Evolutionary conservation across 2,329 filamentous ascomycete species (phyloP).

Genomic region (Aphanoascus verrucosus): DNA sequence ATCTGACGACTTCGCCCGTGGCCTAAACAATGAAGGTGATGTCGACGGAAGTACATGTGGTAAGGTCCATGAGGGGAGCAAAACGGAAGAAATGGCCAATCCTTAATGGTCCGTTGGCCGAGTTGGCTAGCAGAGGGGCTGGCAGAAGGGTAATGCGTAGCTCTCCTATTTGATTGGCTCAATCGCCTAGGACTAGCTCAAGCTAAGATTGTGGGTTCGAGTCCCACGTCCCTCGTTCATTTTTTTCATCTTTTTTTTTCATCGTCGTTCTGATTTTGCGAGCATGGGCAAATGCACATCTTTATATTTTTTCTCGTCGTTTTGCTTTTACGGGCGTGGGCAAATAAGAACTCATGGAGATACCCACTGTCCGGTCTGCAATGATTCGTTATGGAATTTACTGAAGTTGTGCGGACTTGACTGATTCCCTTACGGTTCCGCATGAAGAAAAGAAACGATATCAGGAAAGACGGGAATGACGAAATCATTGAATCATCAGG

Average conservation of each 20-base stretch:
- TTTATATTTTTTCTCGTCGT: no score
- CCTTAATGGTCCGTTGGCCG: constrained; percentile 4
- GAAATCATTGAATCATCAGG: no score
- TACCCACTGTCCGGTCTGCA: no score
- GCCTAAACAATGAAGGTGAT: no score
- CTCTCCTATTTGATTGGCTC: constrained; percentile 13
- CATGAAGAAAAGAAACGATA: not conserved
- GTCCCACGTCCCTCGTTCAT: constrained; percentile 17
- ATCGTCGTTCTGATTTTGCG: not conserved
- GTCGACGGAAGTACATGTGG: not conserved
- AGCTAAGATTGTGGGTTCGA: constrained; percentile 19
- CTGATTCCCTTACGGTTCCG: not conserved
- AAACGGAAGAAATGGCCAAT: not conserved
- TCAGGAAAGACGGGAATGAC: no score
- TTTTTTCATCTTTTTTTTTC: constrained; percentile 6
- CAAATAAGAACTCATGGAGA: no score
- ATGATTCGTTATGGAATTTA: no score
- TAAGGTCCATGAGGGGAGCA: not conserved
- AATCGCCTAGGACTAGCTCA: constrained; percentile 4
- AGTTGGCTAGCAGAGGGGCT: constrained; percentile 10
- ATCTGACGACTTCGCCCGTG: no score
- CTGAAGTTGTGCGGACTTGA: not conserved
- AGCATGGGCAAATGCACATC: not conserved
- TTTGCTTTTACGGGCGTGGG: no score
- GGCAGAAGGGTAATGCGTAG: constrained; percentile 16